A percentile compares a stretch with the other conserved stretches of the same genome.
These are phyloP conservation scores for Candida ponderosae DNA, from an alignment of 805 yeast species.

Conservation along the genomic window DNA sequence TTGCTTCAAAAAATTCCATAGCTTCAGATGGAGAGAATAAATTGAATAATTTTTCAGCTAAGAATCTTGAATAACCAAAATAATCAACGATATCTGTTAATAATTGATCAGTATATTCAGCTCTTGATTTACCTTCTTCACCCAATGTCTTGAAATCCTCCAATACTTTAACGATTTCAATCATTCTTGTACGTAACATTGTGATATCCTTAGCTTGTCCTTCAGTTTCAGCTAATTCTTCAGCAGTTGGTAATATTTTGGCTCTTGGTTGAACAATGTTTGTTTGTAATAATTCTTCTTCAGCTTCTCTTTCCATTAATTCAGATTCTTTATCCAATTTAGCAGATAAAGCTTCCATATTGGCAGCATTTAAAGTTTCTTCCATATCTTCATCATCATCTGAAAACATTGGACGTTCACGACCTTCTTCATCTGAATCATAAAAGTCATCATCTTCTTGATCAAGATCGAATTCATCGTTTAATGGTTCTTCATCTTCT, in stretches of 20 bases:
- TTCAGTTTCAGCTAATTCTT: conserved; percentile 47
- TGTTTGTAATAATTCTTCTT: conserved; percentile 51
- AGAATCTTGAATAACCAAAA: conserved; percentile 85
- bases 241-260: conserved; percentile 62
- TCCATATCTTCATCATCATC: conserved; percentile 67
- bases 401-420: conserved; percentile 66
- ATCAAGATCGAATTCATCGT: conserved; percentile 50
- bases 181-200: conserved; percentile 84
- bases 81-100: conserved; percentile 83
- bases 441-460: conserved; percentile 33
- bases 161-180: conserved; percentile 88
- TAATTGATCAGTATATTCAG: conserved; percentile 73
- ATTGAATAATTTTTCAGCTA: conserved; percentile 91
- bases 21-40: conserved; percentile 94
- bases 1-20: conserved; percentile 96
- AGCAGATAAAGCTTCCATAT: conserved; percentile 73
- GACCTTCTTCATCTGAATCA: conserved; percentile 41
- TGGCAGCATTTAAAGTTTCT: conserved; percentile 68
- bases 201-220: conserved; percentile 62
- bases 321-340: conserved; percentile 54
- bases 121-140: conserved; percentile 81
- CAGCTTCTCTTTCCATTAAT: conserved; percentile 56
- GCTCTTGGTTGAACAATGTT: conserved; percentile 65
- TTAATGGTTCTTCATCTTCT: conserved; percentile 23
- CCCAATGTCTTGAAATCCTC: conserved; percentile 80